Conservation (phyloP, 768 basidiomycete genomes). For the Phanerochaete carnosa region DNA sequence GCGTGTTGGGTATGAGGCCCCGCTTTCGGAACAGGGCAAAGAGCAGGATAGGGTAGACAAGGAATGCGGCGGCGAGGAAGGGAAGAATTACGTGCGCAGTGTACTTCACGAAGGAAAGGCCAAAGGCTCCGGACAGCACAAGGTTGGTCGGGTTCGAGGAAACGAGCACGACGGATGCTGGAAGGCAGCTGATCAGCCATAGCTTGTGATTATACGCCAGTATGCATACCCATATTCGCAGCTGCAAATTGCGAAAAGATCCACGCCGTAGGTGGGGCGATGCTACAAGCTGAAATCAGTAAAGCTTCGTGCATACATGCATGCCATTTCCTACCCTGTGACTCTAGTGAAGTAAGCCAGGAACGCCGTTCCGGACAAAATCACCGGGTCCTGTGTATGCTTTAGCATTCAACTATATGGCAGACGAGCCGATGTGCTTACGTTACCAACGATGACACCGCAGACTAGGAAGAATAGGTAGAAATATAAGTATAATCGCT, state of each 20-base stretch:
- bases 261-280: constrained; percentile 54
- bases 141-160: constrained; percentile 95
- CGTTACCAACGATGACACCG: constrained; percentile 83
- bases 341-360: constrained; percentile 83
- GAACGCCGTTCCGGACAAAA: constrained; percentile 89
- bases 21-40: constrained; percentile 52
- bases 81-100: constrained; percentile 83
- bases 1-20: constrained; percentile 49
- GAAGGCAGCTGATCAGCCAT: background rate
- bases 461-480: constrained; percentile 78
- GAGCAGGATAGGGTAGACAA: constrained; percentile 60
- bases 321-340: constrained; percentile 32
- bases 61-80: constrained; percentile 58
- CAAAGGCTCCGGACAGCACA: constrained; percentile 85
- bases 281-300: constrained; percentile 9
- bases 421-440: constrained; percentile 14
- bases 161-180: constrained; percentile 56
- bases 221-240: constrained; percentile 61
- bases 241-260: constrained; percentile 74
- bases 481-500: constrained; percentile 72
- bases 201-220: constrained; percentile 12
- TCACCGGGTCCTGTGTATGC: constrained; percentile 68
- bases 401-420: background rate
- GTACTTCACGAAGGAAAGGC: constrained; percentile 72
- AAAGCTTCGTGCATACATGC: background rate